These are phyloP conservation scores for Calocybe cyanea DNA, from an alignment of 768 basidiomycete genomes.

Conservation along the genomic window DNA sequence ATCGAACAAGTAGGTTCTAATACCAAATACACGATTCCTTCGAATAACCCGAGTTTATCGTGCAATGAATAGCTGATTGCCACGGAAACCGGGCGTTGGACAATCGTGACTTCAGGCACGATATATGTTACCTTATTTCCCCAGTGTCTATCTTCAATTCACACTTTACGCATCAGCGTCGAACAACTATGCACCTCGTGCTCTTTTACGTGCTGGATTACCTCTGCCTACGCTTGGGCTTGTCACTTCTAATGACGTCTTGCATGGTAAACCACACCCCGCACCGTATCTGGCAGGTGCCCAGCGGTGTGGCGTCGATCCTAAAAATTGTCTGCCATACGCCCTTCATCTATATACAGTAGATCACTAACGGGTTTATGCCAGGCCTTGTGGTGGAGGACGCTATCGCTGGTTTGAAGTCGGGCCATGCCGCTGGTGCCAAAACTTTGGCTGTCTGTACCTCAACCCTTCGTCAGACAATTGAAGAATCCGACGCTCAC, in stretches of 20 bases:
- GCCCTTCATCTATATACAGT: neutral
- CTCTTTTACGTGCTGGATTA: conserved; percentile 60
- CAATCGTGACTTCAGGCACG: conserved; percentile 80
- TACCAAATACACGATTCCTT: neutral
- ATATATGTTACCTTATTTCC: neutral
- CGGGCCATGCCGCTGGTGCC: conserved; percentile 75
- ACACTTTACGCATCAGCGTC: conserved; percentile 56
- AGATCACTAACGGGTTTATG: neutral
- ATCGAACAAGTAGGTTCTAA: conserved; percentile 37
- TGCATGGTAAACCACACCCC: conserved; percentile 81
- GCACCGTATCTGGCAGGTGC: conserved; percentile 86
- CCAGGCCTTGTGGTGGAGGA: conserved; percentile 91
- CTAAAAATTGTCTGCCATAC: conserved; percentile 48
- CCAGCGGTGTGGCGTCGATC: conserved; percentile 46
- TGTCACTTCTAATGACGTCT: conserved; percentile 72
- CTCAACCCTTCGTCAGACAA: conserved; percentile 55
- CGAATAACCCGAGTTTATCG: no score
- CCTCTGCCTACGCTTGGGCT: conserved; percentile 55
- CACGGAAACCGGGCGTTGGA: conserved; percentile 50
- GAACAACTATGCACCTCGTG: conserved; percentile 62
- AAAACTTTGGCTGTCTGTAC: conserved; percentile 82
- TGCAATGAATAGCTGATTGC: conserved; percentile 25
- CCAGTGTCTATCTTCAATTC: neutral
- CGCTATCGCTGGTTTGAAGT: conserved; percentile 76
- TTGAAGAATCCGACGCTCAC: conserved; percentile 48